Evolutionary conservation across 495 filamentous ascomycete species (phyloP), one percentile per base, ranked within the genome.

Genomic region (Diplogelasinospora grovesii): DNA sequence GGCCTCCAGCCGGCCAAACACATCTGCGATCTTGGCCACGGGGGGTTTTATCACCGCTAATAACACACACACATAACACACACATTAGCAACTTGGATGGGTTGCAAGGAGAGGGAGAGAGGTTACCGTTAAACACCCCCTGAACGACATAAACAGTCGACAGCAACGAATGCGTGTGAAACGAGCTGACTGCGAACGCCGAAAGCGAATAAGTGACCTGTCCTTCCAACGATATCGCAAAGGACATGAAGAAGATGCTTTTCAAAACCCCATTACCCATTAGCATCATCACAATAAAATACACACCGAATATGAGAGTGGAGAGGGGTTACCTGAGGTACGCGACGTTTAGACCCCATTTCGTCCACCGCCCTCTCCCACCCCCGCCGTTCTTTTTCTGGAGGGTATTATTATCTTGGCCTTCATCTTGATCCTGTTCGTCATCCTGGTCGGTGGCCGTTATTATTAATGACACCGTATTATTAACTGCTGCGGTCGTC

Each of bases 141-240:
- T 71, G 62, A 2, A 82, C 68, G 35, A 80, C 67, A 27, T 64
- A 70, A 35, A 80, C 73, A 14, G 73, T 71, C 22, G 73, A 71
- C 32, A 81, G 52, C 29, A 81, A 52, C 5, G 76, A 79, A 50
- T 82, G 78, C 5, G 65, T 61, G 15, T 70, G 60, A 50, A 79
- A 82, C 2, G 65, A 69, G 46, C 75, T 77, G 22, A 68, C 65
- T 7, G 69, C 68, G 45, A 72, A 66, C 20, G 67, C 61, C 4
- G 59, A 48, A 25, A 75, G 50, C 5, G 61, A 44, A 38, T 65
- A 70, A 1, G 64, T 69, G 16, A 67, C 59, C 42, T 72, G 69
- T 2, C 61, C 57, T 43, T 71, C 68, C 14, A 73, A 57, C 10
- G 68, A 72, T 5, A 57, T 63, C 14, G 64, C 60, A 48, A 70